Base-by-base conservation (phyloP, 1,284 basidiomycete genomes). In the Laetiporus sulphureus region DNA sequence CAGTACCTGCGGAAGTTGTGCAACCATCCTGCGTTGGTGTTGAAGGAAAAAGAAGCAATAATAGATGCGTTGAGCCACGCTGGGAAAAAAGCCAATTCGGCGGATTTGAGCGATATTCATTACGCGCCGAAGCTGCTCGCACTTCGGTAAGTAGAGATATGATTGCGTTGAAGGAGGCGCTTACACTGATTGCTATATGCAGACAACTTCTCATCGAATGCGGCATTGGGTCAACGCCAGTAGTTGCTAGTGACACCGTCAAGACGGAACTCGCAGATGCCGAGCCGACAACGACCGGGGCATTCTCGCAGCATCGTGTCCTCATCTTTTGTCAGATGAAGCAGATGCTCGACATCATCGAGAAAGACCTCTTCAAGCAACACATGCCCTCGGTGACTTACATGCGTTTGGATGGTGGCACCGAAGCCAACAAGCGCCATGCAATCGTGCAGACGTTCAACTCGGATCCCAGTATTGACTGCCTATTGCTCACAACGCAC, bases 321-420 rank as follows among this genome's bases (percentile, higher is more conserved):
- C 78, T 99, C 51, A 95, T 99, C 60, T 99, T 99, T 68, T 99
- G 95, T 60, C 96, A 99, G 66, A 90, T 97, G 77, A 96, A 96
- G 61, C 90, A 93, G 59, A 99, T 99, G 96, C 76, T 99, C 33
- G 91, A 99, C 62, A 88, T 99, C 58, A 96, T 99, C 58, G 94
- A 99, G 66, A 81, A 73, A 11, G 91, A 97, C 57, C 71, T 99
- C 2, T 97, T 99, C 75, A 86, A 84, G 49, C 67, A 75, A 34
- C 77, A 89, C 54, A 96, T 99, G 93, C 94, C 95, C 1, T 82
- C 83, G 0, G 90, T 99, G 18, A 92, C 92, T 1, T 99, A 98
- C 66, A 97, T 99, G 94, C 83, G 96, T 5, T 74, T 99, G 34
- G 96, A 99, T 61, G 96, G 93, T 29, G 71, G 76, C 32, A 94